Base-by-base conservation (phyloP, 2,329 filamentous ascomycete genomes). In the Drechslerella coelobrocha region DNA sequence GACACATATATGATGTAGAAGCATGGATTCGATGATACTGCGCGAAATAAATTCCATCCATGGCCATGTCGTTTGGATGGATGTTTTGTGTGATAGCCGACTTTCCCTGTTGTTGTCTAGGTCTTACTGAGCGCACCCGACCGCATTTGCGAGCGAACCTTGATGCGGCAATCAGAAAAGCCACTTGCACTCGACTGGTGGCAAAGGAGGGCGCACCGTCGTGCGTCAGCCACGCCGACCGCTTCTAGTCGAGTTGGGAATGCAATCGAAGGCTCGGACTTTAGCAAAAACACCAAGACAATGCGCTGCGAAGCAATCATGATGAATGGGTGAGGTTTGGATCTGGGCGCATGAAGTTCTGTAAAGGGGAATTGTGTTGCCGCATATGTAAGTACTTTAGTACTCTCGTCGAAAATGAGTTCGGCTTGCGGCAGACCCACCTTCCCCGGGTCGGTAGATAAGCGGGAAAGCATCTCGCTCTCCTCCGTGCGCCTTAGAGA, bases 91-190 rank as follows among this genome's bases (percentile, higher is more conserved):
- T 24, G 27, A 26, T 47, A 27, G 47, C 53, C 39, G 45, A 69
- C 65, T 69, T 69, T 43, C 65, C 57, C 39, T 43, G 61, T 68
- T 29, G 19, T 37, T 21, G 37, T 17, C 19, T n/a, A 24, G 21
- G 34, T 61, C 63, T 61, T 43, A 61, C 51, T 61, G 41, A 17
- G 43, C 19, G 10, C n/a, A 14, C 19, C 8, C 45, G 31, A 24
- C 56, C 23, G 51, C n/a, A n/a, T n/a, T n/a, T 41, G 26, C 34
- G 34, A 47, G 34, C 31, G 65, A 57, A 45, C 48, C 56, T 57
- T 69, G 63, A 69, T 69, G 65, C 65, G 65, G 65, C 52, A 57
- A 69, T 62, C 65, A 52, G 27, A 55, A 56, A 23, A 48, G 19
- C n/a, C n/a, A n/a, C n/a, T n/a, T n/a, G n/a, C n/a, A 34, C 6